Conservation (phyloP, 2,329 filamentous ascomycete genomes). For the Aulographum hederae region DNA sequence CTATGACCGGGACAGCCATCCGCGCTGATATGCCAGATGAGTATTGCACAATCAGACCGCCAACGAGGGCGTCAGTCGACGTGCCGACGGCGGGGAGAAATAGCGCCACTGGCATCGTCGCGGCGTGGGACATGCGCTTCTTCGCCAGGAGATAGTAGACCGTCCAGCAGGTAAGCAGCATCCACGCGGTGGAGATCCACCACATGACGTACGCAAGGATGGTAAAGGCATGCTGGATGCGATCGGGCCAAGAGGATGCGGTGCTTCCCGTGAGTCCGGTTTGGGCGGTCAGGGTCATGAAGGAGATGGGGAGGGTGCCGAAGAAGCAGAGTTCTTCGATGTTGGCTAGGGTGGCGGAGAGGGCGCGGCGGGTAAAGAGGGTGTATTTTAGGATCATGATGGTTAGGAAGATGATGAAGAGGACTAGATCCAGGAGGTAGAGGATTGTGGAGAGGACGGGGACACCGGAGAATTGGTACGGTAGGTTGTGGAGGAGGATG, state of each 20-base stretch:
- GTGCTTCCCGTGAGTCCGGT: conserved; percentile 1
- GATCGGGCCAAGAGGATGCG: neutral
- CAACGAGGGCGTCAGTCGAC: neutral
- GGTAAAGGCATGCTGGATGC: conserved; percentile 1
- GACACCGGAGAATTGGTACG: neutral
- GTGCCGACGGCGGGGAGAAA: conserved; percentile 2
- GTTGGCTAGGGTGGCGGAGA: neutral
- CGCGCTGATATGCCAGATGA: conserved; percentile 1
- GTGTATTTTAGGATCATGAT: neutral
- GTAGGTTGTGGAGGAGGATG: neutral
- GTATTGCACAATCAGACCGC: neutral
- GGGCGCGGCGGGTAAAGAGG: neutral
- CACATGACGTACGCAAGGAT: conserved; percentile 2
- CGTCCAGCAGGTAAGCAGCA: neutral
- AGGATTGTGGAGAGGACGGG: neutral
- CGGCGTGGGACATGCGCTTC: conserved; percentile 1
- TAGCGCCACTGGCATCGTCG: neutral
- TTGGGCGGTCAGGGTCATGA: conserved; percentile 1
- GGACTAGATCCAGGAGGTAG: neutral
- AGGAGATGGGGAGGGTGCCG: conserved; percentile 1
- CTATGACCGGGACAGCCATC: conserved; percentile 8
- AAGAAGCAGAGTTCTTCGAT: conserved; percentile 2
- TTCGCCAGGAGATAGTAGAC: conserved; percentile 1
- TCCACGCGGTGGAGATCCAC: conserved; percentile 1
- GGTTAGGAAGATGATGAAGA: neutral